These are phyloP conservation scores for Pontederia crassipes DNA, from an alignment of 176 grass and related monocot species.

Conservation along the genomic window DNA sequence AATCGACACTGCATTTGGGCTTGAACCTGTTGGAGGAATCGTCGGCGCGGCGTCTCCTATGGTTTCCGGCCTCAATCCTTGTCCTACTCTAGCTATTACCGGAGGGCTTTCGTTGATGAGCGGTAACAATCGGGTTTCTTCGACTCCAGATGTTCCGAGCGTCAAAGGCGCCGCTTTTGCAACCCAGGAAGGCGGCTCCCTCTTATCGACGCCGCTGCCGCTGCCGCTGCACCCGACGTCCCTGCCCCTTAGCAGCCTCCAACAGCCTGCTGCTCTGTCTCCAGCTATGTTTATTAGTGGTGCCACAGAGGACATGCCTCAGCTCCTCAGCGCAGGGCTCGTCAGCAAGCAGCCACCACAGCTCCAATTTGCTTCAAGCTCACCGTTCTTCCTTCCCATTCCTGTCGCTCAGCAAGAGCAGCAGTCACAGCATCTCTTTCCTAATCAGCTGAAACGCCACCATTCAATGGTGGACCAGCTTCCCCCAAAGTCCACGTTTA, in stretches of 20 bases:
- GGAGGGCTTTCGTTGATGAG: slow-evolving; percentile 23
- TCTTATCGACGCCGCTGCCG: not conserved
- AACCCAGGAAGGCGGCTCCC: not conserved
- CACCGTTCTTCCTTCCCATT: slow-evolving; percentile 50
- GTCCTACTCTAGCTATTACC: slow-evolving; percentile 8
- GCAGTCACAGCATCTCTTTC: slow-evolving; percentile 12
- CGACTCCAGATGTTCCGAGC: slow-evolving; percentile 18
- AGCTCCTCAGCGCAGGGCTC: slow-evolving; percentile 35
- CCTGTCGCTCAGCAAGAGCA: slow-evolving; percentile 11
- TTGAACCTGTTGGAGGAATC: slow-evolving; percentile 32
- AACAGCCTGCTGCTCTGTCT: not conserved
- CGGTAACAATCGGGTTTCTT: slow-evolving; percentile 23
- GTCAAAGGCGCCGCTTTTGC: slow-evolving; percentile 10
- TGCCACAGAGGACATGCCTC: slow-evolving; percentile 36
- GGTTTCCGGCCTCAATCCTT: not conserved
- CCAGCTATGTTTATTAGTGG: slow-evolving; percentile 40
- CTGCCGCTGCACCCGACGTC: slow-evolving; percentile 2
- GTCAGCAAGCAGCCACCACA: slow-evolving; percentile 43
- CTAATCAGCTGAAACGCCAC: slow-evolving; percentile 33
- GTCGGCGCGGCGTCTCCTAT: slow-evolving; percentile 3
- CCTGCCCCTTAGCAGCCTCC: slow-evolving; percentile 6
- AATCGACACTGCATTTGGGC: slow-evolving; percentile 37
- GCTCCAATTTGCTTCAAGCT: slow-evolving; percentile 13
- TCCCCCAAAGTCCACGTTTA: not conserved
- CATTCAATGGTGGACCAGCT: slow-evolving; percentile 23